phyloP scores from a whole-genome alignment of 768 basidiomycete genomes.

The Gymnopilus dilepis region DNA sequence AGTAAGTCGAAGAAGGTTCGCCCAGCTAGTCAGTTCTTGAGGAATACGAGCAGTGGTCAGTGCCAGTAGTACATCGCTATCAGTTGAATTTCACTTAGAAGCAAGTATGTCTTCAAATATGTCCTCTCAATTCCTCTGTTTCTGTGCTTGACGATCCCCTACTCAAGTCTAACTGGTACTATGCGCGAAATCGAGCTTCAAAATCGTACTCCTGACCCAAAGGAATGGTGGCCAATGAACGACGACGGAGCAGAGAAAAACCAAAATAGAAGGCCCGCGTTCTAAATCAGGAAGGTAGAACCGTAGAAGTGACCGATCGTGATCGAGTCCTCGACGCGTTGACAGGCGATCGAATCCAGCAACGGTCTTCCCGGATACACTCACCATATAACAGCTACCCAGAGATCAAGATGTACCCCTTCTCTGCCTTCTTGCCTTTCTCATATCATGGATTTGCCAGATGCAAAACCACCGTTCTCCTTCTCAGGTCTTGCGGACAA shows the following conservation, averaged over 20 bases:
- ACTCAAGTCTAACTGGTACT: too few relatives aligned
- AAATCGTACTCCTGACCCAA: not conserved
- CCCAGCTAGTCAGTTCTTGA: too few relatives aligned
- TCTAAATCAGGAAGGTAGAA: not conserved
- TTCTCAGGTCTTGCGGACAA: constrained; percentile 45
- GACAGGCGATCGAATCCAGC: constrained; percentile 20
- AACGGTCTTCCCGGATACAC: constrained; percentile 11
- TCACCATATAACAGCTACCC: constrained; percentile 13
- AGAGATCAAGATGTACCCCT: not conserved
- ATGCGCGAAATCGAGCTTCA: too few relatives aligned
- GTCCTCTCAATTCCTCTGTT: too few relatives aligned
- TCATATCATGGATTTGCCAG: constrained; percentile 28
- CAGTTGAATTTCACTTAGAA: too few relatives aligned
- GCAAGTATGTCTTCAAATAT: too few relatives aligned
- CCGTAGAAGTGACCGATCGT: constrained; percentile 19
- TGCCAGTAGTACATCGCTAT: too few relatives aligned
- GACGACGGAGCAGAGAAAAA: not conserved
- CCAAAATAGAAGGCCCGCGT: not conserved
- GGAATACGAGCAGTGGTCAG: too few relatives aligned
- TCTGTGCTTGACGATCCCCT: too few relatives aligned
- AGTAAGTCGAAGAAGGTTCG: too few relatives aligned
- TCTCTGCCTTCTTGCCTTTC: constrained; percentile 34
- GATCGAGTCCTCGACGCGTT: constrained; percentile 16
- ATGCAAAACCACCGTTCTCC: constrained; percentile 50
- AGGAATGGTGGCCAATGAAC: not conserved